These are phyloP conservation scores for Zymoseptoria brevis DNA, from an alignment of 2,329 filamentous ascomycete genomes.

Conservation along the genomic window DNA sequence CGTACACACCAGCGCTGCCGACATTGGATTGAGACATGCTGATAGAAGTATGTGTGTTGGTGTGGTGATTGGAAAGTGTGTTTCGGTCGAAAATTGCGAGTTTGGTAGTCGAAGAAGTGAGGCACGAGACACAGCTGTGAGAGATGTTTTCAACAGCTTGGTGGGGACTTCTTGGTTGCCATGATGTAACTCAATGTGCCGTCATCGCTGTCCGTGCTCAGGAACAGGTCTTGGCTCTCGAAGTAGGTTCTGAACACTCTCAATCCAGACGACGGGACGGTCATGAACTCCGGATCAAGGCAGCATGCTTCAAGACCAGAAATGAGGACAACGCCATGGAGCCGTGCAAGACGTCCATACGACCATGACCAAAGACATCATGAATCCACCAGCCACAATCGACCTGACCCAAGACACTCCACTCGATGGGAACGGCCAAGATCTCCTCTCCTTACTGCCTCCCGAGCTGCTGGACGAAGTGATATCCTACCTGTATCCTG, in stretches of 20 bases:
- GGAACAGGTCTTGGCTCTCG: not conserved
- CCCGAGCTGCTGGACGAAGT: constrained; percentile 24
- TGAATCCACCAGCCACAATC: not conserved
- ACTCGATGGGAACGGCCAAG: not conserved
- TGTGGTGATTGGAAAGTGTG: not conserved
- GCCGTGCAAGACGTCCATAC: not conserved
- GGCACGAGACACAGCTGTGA: not conserved
- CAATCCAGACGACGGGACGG: too few species aligned
- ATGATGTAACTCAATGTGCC: not conserved
- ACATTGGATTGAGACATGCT: constrained; percentile 48
- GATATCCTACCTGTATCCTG: constrained; percentile 21
- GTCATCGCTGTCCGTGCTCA: not conserved
- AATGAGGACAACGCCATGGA: too few species aligned
- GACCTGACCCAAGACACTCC: not conserved
- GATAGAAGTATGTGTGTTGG: not conserved
- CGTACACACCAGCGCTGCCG: constrained; percentile 59
- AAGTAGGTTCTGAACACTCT: not conserved
- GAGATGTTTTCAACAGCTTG: too few species aligned
- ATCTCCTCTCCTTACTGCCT: constrained; percentile 21
- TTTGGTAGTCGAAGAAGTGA: not conserved
- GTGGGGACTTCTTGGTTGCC: not conserved
- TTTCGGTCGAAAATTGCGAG: too few species aligned
- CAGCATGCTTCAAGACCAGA: too few species aligned
- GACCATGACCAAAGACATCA: not conserved
- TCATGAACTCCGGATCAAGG: too few species aligned